Evolutionary conservation across 768 basidiomycete species (phyloP), one percentile per base, ranked within the genome.

Genomic region (Boletus edulis): DNA sequence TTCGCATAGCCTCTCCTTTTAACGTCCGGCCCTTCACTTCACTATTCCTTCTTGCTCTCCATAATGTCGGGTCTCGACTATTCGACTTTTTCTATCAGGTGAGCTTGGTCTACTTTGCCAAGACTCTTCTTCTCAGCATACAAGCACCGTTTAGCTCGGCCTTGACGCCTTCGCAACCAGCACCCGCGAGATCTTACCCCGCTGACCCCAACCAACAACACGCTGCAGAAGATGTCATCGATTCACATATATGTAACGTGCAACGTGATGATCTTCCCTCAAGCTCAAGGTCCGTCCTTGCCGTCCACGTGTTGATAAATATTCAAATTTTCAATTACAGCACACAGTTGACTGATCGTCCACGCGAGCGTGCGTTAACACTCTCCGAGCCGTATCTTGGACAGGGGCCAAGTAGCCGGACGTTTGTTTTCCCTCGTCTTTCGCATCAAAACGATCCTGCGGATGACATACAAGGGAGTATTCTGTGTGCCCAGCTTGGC

Each of bases 181-280:
- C 54, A 13, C 35, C 59, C 24, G 15, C 59, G 11, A 59, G 56
- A 67, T 68, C 65, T 63, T 61, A 59, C 66, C 66, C 66, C 61
- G 43, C 64, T 47, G 67, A 66, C 64, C 52, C 63, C 60, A 55
- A 27, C 55, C 63, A 60, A 32, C 61, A 57, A 58, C 65, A 65
- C 61, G 65, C 57, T 63, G 61, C 55, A 49, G 61, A 67, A 60
- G 66, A 65, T 64, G 67, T 63, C 67, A 68, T 65, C 55, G 58
- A 59, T 59, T 54, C 63, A 22, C 60, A 41, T 65, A 65, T 65
- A 46, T 61, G 58, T 62, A 48, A 58, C 52, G 14, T 24, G 49
- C 59, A 69, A 67, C 66, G 67, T 65, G 67, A 68, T 63, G 67
- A 68, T 68, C 66, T 65, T 67, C 68, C 61, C 63, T 61, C 68